A percentile compares a stretch with the other conserved stretches of the same genome.
Evolutionary conservation across 2,329 filamentous ascomycete species (phyloP).

Genomic region (Gremmenia infestans): DNA sequence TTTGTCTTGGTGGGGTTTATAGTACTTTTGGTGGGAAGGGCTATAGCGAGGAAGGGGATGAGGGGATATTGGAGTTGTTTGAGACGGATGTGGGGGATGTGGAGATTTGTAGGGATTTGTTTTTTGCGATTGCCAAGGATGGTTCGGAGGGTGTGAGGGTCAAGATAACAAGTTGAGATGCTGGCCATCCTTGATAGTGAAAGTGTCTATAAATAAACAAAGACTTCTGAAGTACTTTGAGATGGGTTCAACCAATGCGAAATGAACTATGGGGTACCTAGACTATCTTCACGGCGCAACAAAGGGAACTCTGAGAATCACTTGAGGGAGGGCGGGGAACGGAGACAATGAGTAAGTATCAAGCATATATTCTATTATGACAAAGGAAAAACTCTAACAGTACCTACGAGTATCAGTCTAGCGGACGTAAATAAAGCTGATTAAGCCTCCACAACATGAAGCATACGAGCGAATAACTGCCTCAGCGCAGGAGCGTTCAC

Average conservation of each 20-base stretch:
- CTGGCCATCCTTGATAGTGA: too few relatives aligned
- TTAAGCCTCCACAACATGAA: too few relatives aligned
- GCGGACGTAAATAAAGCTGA: too few relatives aligned
- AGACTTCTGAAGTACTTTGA: background rate
- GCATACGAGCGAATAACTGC: too few relatives aligned
- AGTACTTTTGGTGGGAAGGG: conserved; percentile 15
- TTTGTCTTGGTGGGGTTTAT: conserved; percentile 12
- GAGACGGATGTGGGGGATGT: conserved; percentile 27
- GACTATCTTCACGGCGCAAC: too few relatives aligned
- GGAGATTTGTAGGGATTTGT: conserved; percentile 10
- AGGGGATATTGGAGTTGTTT: conserved; percentile 21
- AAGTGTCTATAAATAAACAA: background rate
- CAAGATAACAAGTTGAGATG: conserved; percentile 5
- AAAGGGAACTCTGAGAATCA: too few relatives aligned
- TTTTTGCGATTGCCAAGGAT: conserved; percentile 11
- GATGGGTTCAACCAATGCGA: background rate
- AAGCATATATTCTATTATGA: too few relatives aligned
- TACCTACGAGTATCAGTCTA: too few relatives aligned
- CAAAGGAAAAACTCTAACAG: too few relatives aligned
- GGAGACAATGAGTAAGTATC: too few relatives aligned
- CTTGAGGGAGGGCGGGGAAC: too few relatives aligned
- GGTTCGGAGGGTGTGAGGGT: conserved; percentile 13
- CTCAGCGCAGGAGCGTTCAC: too few relatives aligned
- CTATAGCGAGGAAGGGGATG: background rate
- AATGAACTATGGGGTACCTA: background rate